Conservation (phyloP, 768 basidiomycete genomes). For the Erythrobasidium yunnanense region DNA sequence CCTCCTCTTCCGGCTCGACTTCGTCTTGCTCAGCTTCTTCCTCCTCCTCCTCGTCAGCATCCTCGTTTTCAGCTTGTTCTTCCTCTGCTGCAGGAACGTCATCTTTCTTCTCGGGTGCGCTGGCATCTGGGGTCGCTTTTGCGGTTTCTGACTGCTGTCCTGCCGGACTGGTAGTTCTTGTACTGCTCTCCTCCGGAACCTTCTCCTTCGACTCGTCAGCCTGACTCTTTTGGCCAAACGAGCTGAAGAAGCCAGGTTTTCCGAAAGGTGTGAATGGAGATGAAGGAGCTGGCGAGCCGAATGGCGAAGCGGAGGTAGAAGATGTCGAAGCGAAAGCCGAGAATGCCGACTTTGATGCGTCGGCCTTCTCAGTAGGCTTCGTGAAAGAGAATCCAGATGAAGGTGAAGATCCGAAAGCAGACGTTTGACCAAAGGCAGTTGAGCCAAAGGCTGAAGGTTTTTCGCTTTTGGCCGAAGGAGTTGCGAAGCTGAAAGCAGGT, state of each 20-base stretch:
- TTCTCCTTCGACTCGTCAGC: background rate
- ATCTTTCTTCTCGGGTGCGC: background rate
- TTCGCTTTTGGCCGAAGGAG: background rate
- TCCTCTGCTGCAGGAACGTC: background rate
- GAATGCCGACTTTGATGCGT: constrained; percentile 1
- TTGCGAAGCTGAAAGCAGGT: background rate
- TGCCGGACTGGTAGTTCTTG: background rate
- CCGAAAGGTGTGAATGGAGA: background rate
- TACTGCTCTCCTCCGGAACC: background rate
- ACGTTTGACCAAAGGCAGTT: constrained; percentile 10
- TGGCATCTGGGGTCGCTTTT: background rate
- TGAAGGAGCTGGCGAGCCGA: constrained; percentile 1
- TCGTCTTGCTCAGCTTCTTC: background rate
- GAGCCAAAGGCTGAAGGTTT: constrained; percentile 5
- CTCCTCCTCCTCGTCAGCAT: constrained; percentile 8
- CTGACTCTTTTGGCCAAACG: background rate
- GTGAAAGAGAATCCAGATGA: constrained; percentile 8
- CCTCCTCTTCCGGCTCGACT: background rate
- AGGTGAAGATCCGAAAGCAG: background rate
- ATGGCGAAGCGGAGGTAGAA: constrained; percentile 9
- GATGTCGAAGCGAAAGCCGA: constrained; percentile 7
- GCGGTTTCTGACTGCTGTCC: background rate
- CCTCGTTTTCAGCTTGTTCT: background rate
- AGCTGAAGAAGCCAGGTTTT: constrained; percentile 13
- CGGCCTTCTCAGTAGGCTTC: background rate